Base-by-base conservation (phyloP, 345 rosid species). In the Citrus sinensis region DNA sequence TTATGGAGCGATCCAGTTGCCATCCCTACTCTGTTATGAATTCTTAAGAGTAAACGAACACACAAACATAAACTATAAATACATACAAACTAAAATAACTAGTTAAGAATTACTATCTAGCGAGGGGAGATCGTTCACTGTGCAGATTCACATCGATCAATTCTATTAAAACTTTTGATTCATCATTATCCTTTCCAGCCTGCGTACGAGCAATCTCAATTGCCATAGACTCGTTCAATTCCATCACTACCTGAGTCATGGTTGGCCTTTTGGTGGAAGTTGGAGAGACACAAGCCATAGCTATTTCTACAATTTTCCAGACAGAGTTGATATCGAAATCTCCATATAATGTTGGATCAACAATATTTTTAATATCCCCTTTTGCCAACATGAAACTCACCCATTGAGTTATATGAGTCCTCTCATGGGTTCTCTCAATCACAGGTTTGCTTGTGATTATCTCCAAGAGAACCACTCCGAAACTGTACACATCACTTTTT, bases 401-500 rank as follows among this genome's bases (percentile, higher is more conserved):
- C 56, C 56, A 51, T 51, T 51, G 81, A 32, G 66, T 76, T 71
- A 87, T 81, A 61, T 81, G 80, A 71, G 75, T 32, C 39, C 64
- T 74, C 27, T 76, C 76, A 14, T 73, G 20, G 39, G 0, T 40
- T 55, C 40, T 80, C 11, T 51, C 73, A 39, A 83, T 82, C 35
- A 74, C 85, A 13, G 78, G 76, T 35, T 73, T 79, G 60, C 86
- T 68, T 78, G 87, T 84, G 1, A 85, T 80, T 30, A 87, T 76
- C 76, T 85, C 85, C 67, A 90, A 37, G 0, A 90, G 72, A 39
- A 88, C 87, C 46, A 85, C 27, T 20, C 89, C 89, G 9, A 87
- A 89, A 55, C 89, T 85, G 37, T 86, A 89, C 1, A 84, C 80
- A 22, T 89, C 90, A 63, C 82, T 86, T 72, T 72, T 84, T 54